phyloP scores from a whole-genome alignment of 352 stramenopile species.

The Globisporangium carolinianum region DNA sequence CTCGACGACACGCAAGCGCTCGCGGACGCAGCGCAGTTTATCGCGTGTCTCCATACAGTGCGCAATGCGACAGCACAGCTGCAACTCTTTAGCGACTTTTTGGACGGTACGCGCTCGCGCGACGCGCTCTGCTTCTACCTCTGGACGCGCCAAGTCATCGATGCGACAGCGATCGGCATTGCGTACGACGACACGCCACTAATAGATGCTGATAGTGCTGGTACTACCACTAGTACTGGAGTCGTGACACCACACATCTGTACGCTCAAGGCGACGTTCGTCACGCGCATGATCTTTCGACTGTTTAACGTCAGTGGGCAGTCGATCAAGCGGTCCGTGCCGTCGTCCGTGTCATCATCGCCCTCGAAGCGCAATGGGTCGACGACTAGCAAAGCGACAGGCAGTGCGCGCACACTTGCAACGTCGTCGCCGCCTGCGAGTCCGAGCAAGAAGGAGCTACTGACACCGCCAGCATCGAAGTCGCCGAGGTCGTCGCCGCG shows the following conservation, averaged over 20 bases:
- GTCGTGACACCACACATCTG: constrained; percentile 23
- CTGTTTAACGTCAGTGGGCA: constrained; percentile 28
- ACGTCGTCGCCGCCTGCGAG: not conserved
- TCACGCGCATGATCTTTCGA: constrained; percentile 42
- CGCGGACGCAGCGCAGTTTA: constrained; percentile 26
- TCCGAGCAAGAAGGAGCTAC: constrained; percentile 4
- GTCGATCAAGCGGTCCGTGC: constrained; percentile 1
- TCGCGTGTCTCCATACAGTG: constrained; percentile 26
- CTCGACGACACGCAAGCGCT: constrained; percentile 23
- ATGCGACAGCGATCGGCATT: constrained; percentile 37
- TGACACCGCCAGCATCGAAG: not conserved
- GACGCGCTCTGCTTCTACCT: constrained; percentile 52
- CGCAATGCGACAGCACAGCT: constrained; percentile 23
- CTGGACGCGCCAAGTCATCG: constrained; percentile 43
- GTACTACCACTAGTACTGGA: not conserved
- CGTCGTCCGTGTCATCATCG: too few species aligned
- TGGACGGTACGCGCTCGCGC: constrained; percentile 24
- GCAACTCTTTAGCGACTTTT: constrained; percentile 52
- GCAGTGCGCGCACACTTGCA: not conserved
- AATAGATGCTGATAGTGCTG: not conserved
- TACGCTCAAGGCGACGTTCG: constrained; percentile 42
- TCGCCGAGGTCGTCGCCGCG: constrained; percentile 11
- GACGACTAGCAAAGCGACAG: too few species aligned
- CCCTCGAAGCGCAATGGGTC: too few species aligned
- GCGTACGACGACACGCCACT: constrained; percentile 26